Evolutionary conservation across 2,329 filamentous ascomycete species (phyloP), one percentile per base, ranked within the genome.

Genomic region (Xylariaceae sp.): DNA sequence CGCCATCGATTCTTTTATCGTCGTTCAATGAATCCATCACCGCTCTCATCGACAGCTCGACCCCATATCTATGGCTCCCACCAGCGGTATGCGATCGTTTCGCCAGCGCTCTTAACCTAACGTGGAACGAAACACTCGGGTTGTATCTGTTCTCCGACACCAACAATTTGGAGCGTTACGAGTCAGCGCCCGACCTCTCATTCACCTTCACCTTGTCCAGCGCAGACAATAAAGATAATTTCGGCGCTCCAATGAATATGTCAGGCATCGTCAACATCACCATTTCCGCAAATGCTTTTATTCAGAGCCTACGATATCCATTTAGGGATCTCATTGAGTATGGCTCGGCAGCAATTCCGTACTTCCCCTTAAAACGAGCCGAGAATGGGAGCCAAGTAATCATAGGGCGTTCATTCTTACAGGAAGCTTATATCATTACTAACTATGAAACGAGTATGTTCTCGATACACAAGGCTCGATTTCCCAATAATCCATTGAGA

Each of bases 391-490:
- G 76, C 12, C 79, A 85, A 61, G 82, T 84, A 69, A 82, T 87
- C 11, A 79, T 91, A 31, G 89, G 89, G 6, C 80, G 87, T 29
- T 82, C 84, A 0, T 91, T 91, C 62, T 74, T 92, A 51, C 89
- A 91, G 68, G 88, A 91, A 71, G 82, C 87, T 2, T 86, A 86
- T 58, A 71, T 86, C 5, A 77, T 84, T 28, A 83, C 79, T 23
- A 80, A 79, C 61, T 87, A 85, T 65, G 84, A 86, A 58, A 76
- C 76, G 31, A 75, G 71, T 14, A 69, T 71, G 11, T 86, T 85
- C 67, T 82, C 81, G 1, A 65, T 88, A 21, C 79, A 85, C 52
- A 81, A 86, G 64, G 84, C 84, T 8, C 65, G 67, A 47, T 82
- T 85, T 66, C 79, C 84, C n/a, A 62, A 74, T 43, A 68, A 77